Base-by-base conservation (phyloP, 2,329 filamentous ascomycete species). In the Pestalotiopsis sp. region DNA sequence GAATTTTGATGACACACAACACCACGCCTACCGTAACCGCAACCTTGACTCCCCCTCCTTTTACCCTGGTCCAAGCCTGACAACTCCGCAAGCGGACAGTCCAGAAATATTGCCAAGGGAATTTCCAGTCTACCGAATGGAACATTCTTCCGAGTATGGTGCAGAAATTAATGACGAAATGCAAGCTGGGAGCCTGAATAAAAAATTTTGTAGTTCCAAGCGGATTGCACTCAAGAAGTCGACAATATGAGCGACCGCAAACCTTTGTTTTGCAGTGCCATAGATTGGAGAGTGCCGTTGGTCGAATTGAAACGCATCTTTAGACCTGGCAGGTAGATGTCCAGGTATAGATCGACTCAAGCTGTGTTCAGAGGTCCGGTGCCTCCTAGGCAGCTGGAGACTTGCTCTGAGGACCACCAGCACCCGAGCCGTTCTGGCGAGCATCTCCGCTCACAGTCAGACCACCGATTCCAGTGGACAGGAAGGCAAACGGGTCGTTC, bases 401-500 rank as follows among this genome's bases (percentile, higher is more conserved):
- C 81, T 90, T 90, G 84, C 80, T 89, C 40, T 83, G 84, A 64
- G 87, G 86, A 13, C 65, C 65, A 41, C 65, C 65, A 67, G 84
- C 86, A 67, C 83, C 82, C 20, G 84, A 83, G 69, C 89, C 89
- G 73, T 91, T 91, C 81, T 91, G 89, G 68, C 89, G 89, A 71
- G 84, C 83, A 72, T 91, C 89, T 68, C 83, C 85, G 77, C 90
- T 89, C 73, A 96, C 92, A 49, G 90, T 90, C 66, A 96, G 86
- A 64, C 89, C 88, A 68, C 90, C 88, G 69, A 96, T 93, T 58
- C 91, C 91, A 38, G 88, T 87, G 38, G 91, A 92, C 65, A 96
- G 86, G 83, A 95, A 95, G 17, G 92, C 91, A 80, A 95, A 95
- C 12, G 93, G 92, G 74, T 95, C 93, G 73, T 85, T 91, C 76